Evolutionary conservation across 306 rosid genomes (phyloP).

Genomic region (Vachellia pachyceras): DNA sequence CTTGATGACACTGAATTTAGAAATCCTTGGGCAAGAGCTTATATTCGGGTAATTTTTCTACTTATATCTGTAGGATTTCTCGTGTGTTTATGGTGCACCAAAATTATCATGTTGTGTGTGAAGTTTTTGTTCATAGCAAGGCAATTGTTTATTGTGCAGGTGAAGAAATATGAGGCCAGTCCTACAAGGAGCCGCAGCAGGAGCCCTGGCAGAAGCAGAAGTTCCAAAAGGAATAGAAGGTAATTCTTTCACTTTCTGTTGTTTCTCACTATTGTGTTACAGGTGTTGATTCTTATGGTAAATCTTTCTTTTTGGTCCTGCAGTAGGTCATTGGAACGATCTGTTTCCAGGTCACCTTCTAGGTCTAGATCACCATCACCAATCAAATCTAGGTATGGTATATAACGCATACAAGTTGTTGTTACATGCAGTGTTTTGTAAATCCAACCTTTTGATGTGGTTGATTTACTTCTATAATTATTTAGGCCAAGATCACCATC

Average conservation of each 20-base stretch:
- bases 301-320: conserved; percentile 11
- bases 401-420: background rate
- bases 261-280: background rate
- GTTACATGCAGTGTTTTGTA: background rate
- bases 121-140: conserved; percentile 4
- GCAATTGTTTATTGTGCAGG: conserved; percentile 55
- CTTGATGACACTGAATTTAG: conserved; percentile 94
- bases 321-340: conserved; percentile 83
- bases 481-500: conserved; percentile 69
- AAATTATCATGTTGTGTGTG: conserved; percentile 1
- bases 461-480: conserved; percentile 26
- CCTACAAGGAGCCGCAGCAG: conserved; percentile 89
- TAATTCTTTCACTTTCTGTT: conserved; percentile 27
- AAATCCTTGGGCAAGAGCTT: conserved; percentile 98
- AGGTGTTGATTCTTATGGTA: background rate
- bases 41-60: conserved; percentile 72
- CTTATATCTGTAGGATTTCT: background rate
- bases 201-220: conserved; percentile 79
- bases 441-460: background rate
- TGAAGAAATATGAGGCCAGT: conserved; percentile 74
- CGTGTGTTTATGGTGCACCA: background rate
- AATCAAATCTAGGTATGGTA: conserved; percentile 87
- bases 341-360: conserved; percentile 83
- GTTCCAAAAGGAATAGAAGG: conserved; percentile 74
- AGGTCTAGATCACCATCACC: conserved; percentile 91